Percentiles rank a stretch among this genome's conserved stretches.
These are phyloP conservation scores for Cucurbita pepo DNA, from an alignment of 306 rosid species.

Conservation along the genomic window DNA sequence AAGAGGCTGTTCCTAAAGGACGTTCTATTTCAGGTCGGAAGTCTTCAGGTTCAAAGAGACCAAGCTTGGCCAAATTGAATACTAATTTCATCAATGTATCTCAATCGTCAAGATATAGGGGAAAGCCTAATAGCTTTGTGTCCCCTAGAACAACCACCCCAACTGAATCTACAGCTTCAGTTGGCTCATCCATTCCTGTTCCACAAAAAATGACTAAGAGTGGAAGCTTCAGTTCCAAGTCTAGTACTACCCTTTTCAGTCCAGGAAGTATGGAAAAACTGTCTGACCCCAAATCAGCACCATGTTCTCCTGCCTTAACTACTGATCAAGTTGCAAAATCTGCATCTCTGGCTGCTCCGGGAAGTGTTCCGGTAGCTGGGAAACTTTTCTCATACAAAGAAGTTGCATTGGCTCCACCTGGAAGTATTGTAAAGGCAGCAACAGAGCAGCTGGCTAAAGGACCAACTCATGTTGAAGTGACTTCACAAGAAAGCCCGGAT, in stretches of 20 bases:
- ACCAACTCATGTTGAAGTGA: slow-evolving; percentile 21
- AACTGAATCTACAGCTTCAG: slow-evolving; percentile 36
- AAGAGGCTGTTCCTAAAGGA: slow-evolving; percentile 89
- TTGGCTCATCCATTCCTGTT: slow-evolving; percentile 33
- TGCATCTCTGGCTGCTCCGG: slow-evolving; percentile 24
- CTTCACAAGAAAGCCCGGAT: slow-evolving; percentile 23
- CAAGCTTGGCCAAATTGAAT: slow-evolving; percentile 75
- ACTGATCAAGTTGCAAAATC: slow-evolving; percentile 41
- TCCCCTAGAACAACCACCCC: slow-evolving; percentile 40
- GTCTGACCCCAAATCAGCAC: slow-evolving; percentile 56
- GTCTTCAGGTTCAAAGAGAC: slow-evolving; percentile 64
- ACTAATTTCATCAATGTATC: slow-evolving; percentile 58
- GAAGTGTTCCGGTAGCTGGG: slow-evolving; percentile 59
- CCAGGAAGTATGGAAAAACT: slow-evolving; percentile 35
- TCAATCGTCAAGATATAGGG: slow-evolving; percentile 53
- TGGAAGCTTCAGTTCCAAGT: slow-evolving; percentile 71
- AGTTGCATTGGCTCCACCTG: slow-evolving; percentile 97
- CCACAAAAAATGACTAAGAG: slow-evolving; percentile 53
- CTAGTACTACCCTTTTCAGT: slow-evolving; percentile 22
- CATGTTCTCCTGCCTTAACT: slow-evolving; percentile 37
- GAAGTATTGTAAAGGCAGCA: slow-evolving; percentile 87
- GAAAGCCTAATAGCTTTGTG: slow-evolving; percentile 41
- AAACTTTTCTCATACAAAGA: slow-evolving; percentile 89
- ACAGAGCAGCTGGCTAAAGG: slow-evolving; percentile 56
- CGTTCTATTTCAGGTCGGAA: slow-evolving; percentile 67